Evolutionary conservation across 805 yeast genomes (phyloP), one percentile per base, ranked within the genome.

Genomic region (Maudiozyma saulgeensis): DNA sequence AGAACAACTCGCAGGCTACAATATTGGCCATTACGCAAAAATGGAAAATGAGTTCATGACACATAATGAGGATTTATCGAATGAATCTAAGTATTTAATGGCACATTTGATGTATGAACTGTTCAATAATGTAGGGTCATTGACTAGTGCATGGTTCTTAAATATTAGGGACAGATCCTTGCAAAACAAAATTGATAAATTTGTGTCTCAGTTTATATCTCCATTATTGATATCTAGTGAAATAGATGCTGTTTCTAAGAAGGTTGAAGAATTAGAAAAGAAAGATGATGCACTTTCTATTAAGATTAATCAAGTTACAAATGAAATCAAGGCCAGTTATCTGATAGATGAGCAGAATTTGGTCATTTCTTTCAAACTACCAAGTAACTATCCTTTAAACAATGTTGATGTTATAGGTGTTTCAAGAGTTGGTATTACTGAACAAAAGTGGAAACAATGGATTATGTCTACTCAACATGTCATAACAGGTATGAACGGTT

Each of bases 391-490:
- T 57, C 99, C 99, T 9, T 75, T 91, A 41, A 77, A 80, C 1
- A 82, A 79, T 54, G 82, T 93, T 9, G 70, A 72, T 8, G 89
- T 93, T 1, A 79, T 78, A 43, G 97, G 96, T 3, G 79, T 88
- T 0, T 73, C 79, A 44, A 73, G 95, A 52, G 76, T 88, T 34
- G 98, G 98, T 19, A 95, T 91, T 15, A 86, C 84, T 54, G 98
- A 91, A 57, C 81, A 79, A 53, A 89, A 87, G 66, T 90, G 96
- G 96, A 84, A 87, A 57, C 88, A 96, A 1, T 93, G 98, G 98
- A 69, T 91, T 18, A 72, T 91, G 64, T 90, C 96, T 4, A 87
- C 96, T 3, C 96, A 89, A 61, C 77, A 89, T 50, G 81, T 87
- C 8, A 80, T 88, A 28, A 76, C 87, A 1, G 76, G 84, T 39